Base-by-base conservation (phyloP, 257 asterid genomes). In the Linderniella brevidens region DNA sequence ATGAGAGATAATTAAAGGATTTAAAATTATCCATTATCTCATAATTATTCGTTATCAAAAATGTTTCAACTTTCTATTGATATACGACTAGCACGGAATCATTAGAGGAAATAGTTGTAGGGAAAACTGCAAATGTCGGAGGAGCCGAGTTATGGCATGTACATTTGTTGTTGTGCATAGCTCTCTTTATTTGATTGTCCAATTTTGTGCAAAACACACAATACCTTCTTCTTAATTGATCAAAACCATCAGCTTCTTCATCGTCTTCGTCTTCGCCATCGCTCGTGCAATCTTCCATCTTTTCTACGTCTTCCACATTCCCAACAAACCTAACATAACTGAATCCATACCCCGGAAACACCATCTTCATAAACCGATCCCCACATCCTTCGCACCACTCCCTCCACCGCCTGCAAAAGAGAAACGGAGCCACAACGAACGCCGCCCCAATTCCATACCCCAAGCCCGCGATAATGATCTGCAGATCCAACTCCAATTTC, bases 161-260 rank as follows among this genome's bases (percentile, higher is more conserved):
- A 55, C 85, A 76, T 35, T 72, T 67, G 41, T 56, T 64, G 64
- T 67, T 47, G 41, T 76, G 78, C 35, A 72, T 17, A 19, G 62
- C 78, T 38, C 49, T 58, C 29, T 55, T 57, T 17, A 57, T 64
- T 13, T 61, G 57, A 19, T 50, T 47, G 58, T 69, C 80, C 19
- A 76, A 53, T 62, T 76, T 76, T 11, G 73, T 66, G 70, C 85
- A 76, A 55, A 68, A 76, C 17, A 76, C 71, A 32, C 85, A 76
- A 41, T 72, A 76, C 55, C 38, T 53, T 17, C 78, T 77, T 0
- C 46, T 25, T 17, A 25, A 25, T 6, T 25, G 3, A 25, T 25
- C 32, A 25, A 25, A 25, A 25, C 32, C 62, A 18, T 46, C 64
- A 18, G 1, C 19, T 41, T 44, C 50, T 4, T 40, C 39, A 9